Evolutionary conservation across 768 basidiomycete genomes (phyloP), one percentile per base, ranked within the genome.

Genomic region (Obba rivulosa): DNA sequence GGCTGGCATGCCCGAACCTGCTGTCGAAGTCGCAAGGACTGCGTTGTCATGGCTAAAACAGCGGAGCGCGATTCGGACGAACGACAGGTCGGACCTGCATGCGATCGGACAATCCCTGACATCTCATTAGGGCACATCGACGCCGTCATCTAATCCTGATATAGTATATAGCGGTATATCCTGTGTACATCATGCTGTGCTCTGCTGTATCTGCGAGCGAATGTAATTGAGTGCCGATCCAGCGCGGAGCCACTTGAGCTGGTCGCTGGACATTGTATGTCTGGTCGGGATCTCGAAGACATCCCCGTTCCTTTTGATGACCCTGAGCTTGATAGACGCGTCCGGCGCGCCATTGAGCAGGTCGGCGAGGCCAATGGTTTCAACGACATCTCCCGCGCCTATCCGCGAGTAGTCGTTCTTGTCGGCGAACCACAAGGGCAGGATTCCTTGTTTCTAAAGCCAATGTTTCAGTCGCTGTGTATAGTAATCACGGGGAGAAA

Each of bases 151-250:
- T 31, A 5, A 31, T 31, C 28, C 28, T 42, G 22, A 35, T 43
- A 28, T 22, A 48, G 45, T 46, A 41, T 34, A 44, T 46, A 47
- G 17, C 8, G 3, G 40, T 22, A 22, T 43, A 37, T 45, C 28
- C 13, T 31, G 28, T 31, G 28, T 31, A 31, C 28, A 31, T 31
- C 28, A 31, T 31, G 28, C 28, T 31, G 28, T 31, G 28, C 28
- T 31, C 28, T 31, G 28, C 13, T 31, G 28, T 58, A 79, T 71
- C 45, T 71, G 73, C 10, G 83, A 80, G 39, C 87, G 81, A 54
- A 97, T 97, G 66, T 83, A 69, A 65, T 98, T 99, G 57, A 99
- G 64, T 1, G 94, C 95, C 25, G 87, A 90, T 3, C 95, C 95
- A 20, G 86, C 84, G 45, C 74, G 71, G 48, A 99, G 70, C 95